Conservation (phyloP, 768 basidiomycete genomes). For the Russula sp. region DNA sequence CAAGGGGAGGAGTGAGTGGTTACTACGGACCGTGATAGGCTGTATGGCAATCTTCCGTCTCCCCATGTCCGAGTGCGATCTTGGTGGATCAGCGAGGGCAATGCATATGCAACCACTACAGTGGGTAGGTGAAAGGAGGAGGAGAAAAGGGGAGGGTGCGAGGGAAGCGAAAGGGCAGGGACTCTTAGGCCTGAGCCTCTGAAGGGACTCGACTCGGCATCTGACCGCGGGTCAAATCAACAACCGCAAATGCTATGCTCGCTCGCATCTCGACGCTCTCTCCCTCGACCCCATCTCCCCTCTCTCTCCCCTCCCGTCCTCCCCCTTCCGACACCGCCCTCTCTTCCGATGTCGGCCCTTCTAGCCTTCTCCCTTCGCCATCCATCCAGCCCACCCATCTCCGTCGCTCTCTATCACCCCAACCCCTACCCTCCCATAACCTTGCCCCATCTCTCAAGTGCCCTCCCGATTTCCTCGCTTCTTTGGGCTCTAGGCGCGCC, state of each 20-base stretch:
- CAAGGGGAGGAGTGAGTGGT: constrained; percentile 22
- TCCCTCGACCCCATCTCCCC: not conserved
- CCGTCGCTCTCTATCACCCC: constrained; percentile 17
- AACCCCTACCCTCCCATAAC: not conserved
- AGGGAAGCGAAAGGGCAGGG: constrained; percentile 15
- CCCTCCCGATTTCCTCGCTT: no score
- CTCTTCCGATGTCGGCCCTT: not conserved
- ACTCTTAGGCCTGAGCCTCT: constrained; percentile 16
- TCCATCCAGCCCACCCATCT: not conserved
- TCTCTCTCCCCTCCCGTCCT: not conserved
- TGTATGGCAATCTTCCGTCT: constrained; percentile 78
- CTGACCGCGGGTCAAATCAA: constrained; percentile 20
- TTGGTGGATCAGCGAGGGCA: constrained; percentile 4
- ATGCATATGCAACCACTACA: constrained; percentile 3
- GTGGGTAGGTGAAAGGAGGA: constrained; percentile 9
- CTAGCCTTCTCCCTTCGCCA: not conserved
- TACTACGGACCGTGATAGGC: constrained; percentile 60
- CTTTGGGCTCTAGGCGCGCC: no score
- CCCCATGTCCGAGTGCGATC: constrained; percentile 40
- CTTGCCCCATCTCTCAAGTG: not conserved
- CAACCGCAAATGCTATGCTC: constrained; percentile 11
- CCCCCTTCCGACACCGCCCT: not conserved
- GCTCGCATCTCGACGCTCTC: not conserved
- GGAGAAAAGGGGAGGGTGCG: constrained; percentile 7
- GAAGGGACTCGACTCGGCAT: constrained; percentile 14